Evolutionary conservation across 2,329 filamentous ascomycete species (phyloP), one percentile per base, ranked within the genome.

Genomic region (Alternaria alternata): DNA sequence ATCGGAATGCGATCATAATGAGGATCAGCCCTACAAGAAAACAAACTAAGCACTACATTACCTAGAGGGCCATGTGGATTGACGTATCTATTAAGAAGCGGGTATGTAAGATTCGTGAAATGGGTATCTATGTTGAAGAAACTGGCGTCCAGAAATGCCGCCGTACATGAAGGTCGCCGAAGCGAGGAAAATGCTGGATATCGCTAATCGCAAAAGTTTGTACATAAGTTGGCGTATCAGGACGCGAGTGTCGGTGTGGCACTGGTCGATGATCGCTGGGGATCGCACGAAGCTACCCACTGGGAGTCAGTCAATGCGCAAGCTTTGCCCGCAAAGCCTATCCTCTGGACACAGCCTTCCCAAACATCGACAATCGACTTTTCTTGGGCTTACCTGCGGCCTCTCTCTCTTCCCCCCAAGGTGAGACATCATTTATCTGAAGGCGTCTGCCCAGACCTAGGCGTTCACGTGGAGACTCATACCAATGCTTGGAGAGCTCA

Each of bases 391-490:
- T 75, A 67, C 67, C 71, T 69, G 56, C 46, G 39, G 56, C 43
- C 24, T 59, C 58, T 43, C 52, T 47, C 51, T 61, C 56, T 26
- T 57, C 60, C 44, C 71, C 76, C 75, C 77, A 79, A 6, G 76
- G 76, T 58, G 73, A 51, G 16, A 64, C 62, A 44, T 74, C 75
- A 28, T 67, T 71, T 65, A 74, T 77, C 22, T 70, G 73, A 54
- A 78, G 65, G 16, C 70, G 69, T 24, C 75, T 70, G 30, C 77
- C 77, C 1, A 79, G 67, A 26, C 77, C 77, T 7, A 79, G 72
- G 12, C 77, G 74, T 61, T 79, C 77, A 24, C 71, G 72, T 24
- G 77, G 67, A 54, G 72, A 74, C 39, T 70, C 71, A 51, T 73
- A 73, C 75, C 75, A 78, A 59, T 75, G 75, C 24, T 70, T 70